Percentiles rank a stretch among this genome's conserved stretches.
Conservation (phyloP, 495 filamentous ascomycete genomes). For the Podospora sp. region DNA sequence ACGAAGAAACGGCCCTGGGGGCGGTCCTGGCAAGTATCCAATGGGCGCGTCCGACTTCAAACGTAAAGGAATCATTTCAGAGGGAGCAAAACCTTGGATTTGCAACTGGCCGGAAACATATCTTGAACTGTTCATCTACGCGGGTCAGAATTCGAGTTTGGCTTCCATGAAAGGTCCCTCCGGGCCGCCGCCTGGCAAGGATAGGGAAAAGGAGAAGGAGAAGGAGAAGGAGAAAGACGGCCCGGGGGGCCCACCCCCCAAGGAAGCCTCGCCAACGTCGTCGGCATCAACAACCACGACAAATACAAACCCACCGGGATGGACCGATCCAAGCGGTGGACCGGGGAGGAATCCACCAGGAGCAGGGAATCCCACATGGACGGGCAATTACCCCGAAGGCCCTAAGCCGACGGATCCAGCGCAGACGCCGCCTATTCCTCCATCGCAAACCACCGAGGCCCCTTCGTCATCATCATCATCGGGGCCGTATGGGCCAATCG, state of each 20-base stretch:
- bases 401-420: not conserved
- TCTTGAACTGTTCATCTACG: conserved; percentile 81
- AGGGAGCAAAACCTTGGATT: conserved; percentile 77
- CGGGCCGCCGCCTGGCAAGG: not conserved
- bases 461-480: conserved; percentile 14
- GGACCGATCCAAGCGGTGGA: not conserved
- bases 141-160: conserved; percentile 57
- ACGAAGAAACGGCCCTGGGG: conserved; percentile 11
- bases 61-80: conserved; percentile 54
- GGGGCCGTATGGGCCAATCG: conserved; percentile 21
- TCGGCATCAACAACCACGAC: conserved; percentile 7
- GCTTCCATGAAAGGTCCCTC: conserved; percentile 21
- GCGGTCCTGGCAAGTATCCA: conserved; percentile 22
- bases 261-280: not conserved
- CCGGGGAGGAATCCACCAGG: not conserved
- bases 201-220: too few species aligned
- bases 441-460: conserved; percentile 2
- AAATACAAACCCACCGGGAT: not conserved
- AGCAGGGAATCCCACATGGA: not conserved
- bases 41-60: conserved; percentile 36
- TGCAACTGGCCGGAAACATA: conserved; percentile 85
- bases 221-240: not conserved
- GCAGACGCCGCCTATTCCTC: conserved; percentile 5
- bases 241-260: conserved; percentile 15
- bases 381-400: not conserved